A percentile compares a stretch with the other conserved stretches of the same genome.
Conservation (phyloP, 805 yeast genomes). For the Lachancea meyersii region DNA sequence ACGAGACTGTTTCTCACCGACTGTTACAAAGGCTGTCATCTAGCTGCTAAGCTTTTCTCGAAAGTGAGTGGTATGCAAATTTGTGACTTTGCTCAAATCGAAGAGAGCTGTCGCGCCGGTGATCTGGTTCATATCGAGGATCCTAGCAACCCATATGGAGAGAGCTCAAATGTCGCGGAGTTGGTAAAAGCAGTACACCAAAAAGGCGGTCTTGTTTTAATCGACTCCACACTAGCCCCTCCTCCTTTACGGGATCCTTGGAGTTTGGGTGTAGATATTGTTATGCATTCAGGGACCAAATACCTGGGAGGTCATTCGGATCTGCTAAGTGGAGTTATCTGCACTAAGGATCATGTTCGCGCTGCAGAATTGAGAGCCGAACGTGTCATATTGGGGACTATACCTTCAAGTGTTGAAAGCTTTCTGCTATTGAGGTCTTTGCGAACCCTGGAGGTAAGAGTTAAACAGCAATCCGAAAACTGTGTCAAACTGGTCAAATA, state of each 20-base stretch:
- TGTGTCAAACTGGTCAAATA: constrained; percentile 57
- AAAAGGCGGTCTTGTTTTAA: constrained; percentile 63
- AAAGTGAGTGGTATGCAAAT: constrained; percentile 54
- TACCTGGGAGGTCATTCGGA: constrained; percentile 97
- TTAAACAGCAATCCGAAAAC: constrained; percentile 55
- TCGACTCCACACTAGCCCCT: constrained; percentile 92
- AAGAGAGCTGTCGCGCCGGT: constrained; percentile 42
- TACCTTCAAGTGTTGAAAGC: constrained; percentile 70
- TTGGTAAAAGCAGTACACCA: constrained; percentile 69
- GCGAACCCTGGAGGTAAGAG: constrained; percentile 72
- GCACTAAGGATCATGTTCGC: constrained; percentile 49
- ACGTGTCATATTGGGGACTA: constrained; percentile 70
- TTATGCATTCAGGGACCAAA: constrained; percentile 92
- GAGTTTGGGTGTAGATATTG: constrained; percentile 74
- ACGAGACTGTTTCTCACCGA: constrained; percentile 66
- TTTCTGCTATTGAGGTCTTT: constrained; percentile 70
- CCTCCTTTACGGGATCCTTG: constrained; percentile 84
- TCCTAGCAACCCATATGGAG: constrained; percentile 82
- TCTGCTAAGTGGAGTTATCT: constrained; percentile 71
- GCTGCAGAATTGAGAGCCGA: constrained; percentile 49
- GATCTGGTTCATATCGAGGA: constrained; percentile 82
- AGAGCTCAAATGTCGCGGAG: constrained; percentile 51
- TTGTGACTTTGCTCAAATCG: constrained; percentile 44
- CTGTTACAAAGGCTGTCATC: constrained; percentile 82
- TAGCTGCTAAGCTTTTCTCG: constrained; percentile 55